phyloP scores from a whole-genome alignment of 2,329 filamentous ascomycete genomes.

The Penicillium corylophilum region DNA sequence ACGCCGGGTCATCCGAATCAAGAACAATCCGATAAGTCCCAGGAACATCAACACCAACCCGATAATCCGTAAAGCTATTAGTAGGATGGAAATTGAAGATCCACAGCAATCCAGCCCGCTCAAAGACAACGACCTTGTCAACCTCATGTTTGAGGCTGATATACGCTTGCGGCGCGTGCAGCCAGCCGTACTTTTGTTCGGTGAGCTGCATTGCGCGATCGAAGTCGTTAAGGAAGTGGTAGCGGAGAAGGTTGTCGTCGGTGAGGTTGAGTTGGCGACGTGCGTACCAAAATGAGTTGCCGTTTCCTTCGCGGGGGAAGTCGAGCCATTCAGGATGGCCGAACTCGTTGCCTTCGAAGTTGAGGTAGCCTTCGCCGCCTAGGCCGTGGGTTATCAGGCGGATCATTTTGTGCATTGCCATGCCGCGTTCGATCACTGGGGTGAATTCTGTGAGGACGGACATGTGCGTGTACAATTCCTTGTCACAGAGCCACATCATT shows the following conservation, averaged over 20 bases:
- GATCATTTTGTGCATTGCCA: slow-evolving; percentile 97
- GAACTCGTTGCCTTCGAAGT: slow-evolving; percentile 99
- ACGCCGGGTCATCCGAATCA: slow-evolving; percentile 72
- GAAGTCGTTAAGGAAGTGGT: slow-evolving; percentile 89
- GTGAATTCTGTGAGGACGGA: slow-evolving; percentile 81
- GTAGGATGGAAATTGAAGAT: slow-evolving; percentile 94
- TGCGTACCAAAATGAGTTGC: slow-evolving; percentile 92
- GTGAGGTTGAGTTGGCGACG: slow-evolving; percentile 90
- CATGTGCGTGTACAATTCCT: slow-evolving; percentile 98
- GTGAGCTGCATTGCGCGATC: slow-evolving; percentile 86
- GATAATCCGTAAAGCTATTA: slow-evolving; percentile 85
- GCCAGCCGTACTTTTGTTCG: slow-evolving; percentile 89
- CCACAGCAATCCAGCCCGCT: slow-evolving; percentile 85
- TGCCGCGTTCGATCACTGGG: slow-evolving; percentile 81
- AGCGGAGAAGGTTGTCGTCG: slow-evolving; percentile 80
- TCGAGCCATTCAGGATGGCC: slow-evolving; percentile 99
- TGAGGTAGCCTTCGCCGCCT: slow-evolving; percentile 94
- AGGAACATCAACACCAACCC: slow-evolving; percentile 78
- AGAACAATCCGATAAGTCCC: slow-evolving; percentile 87
- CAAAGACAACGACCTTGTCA: slow-evolving; percentile 95
- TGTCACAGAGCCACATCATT: slow-evolving; percentile 98
- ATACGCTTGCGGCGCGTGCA: slow-evolving; percentile 81
- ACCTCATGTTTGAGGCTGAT: slow-evolving; percentile 89
- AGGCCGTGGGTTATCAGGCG: slow-evolving; percentile 86
- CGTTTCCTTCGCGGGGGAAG: slow-evolving; percentile 89